These are phyloP conservation scores for Fusarium torreyae DNA, from an alignment of 2,329 filamentous ascomycete genomes.

Conservation along the genomic window DNA sequence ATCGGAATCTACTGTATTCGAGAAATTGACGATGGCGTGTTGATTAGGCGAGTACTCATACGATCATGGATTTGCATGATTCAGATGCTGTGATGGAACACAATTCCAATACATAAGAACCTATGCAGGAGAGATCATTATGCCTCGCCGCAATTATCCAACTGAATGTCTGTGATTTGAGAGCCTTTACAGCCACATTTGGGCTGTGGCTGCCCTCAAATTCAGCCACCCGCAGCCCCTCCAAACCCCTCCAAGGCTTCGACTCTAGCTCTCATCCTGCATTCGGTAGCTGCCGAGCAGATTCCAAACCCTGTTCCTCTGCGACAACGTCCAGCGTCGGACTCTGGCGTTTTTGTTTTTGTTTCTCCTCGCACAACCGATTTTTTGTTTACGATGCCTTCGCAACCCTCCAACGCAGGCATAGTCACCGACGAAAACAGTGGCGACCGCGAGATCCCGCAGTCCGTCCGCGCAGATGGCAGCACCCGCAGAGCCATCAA, in stretches of 20 bases:
- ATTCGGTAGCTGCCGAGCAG: conserved; percentile 40
- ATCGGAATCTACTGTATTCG: too few species aligned
- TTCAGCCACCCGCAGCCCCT: conserved; percentile 26
- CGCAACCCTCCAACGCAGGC: conserved; percentile 73
- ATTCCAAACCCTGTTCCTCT: conserved; percentile 22
- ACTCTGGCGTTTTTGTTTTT: background rate
- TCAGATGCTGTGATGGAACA: too few species aligned
- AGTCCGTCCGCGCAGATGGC: conserved; percentile 88
- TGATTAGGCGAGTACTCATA: background rate
- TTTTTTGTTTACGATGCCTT: conserved; percentile 58
- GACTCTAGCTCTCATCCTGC: conserved; percentile 21
- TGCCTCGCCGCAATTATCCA: background rate
- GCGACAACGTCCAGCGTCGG: conserved; percentile 14
- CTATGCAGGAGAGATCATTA: too few species aligned
- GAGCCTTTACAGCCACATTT: conserved; percentile 20
- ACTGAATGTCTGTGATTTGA: too few species aligned
- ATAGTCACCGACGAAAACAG: conserved; percentile 82
- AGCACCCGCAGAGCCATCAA: conserved; percentile 95
- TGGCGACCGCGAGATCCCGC: conserved; percentile 90
- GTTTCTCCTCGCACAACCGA: background rate
- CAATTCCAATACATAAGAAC: background rate
- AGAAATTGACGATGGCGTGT: too few species aligned
- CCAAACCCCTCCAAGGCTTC: conserved; percentile 34
- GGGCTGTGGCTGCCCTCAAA: conserved; percentile 14
- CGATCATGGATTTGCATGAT: background rate